These are phyloP conservation scores for Clonostachys solani DNA, from an alignment of 2,329 filamentous ascomycete species.

Conservation along the genomic window DNA sequence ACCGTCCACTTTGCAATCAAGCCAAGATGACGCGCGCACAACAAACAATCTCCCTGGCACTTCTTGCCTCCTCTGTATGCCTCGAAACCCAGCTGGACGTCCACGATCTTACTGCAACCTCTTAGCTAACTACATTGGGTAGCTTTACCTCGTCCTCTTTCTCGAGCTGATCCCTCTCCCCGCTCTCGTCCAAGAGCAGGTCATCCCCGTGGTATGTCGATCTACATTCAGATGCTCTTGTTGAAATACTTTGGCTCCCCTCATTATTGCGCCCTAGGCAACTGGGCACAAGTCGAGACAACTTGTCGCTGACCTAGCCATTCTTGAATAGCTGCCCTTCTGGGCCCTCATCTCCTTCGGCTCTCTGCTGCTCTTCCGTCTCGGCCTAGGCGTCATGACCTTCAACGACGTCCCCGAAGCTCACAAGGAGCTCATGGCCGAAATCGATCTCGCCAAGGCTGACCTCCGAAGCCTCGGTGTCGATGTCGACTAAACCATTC, in stretches of 20 bases:
- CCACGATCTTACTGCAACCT: neutral
- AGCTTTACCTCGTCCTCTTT: conserved; percentile 89
- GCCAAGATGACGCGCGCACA: conserved; percentile 87
- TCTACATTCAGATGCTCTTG: neutral
- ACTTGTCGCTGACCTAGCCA: neutral
- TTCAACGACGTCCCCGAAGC: conserved; percentile 96
- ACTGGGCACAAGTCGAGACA: neutral
- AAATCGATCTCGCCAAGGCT: conserved; percentile 73
- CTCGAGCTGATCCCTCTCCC: conserved; percentile 81
- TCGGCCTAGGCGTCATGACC: conserved; percentile 88
- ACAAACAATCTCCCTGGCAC: conserved; percentile 83
- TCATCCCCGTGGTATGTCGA: conserved; percentile 79
- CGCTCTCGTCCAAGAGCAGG: conserved; percentile 70
- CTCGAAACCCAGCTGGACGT: neutral
- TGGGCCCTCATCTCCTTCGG: conserved; percentile 90
- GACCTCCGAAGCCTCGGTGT: conserved; percentile 74
- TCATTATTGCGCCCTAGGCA: neutral
- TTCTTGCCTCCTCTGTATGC: conserved; percentile 83
- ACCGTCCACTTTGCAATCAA: neutral
- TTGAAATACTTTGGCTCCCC: too few species aligned
- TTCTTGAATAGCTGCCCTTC: conserved; percentile 68
- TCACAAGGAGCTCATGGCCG: conserved; percentile 80
- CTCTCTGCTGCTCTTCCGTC: conserved; percentile 84
- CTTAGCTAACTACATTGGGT: conserved; percentile 27
- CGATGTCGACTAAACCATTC: conserved; percentile 60